Conservation (phyloP, 2,329 filamentous ascomycete genomes). For the Furcasterigmium sp. region DNA sequence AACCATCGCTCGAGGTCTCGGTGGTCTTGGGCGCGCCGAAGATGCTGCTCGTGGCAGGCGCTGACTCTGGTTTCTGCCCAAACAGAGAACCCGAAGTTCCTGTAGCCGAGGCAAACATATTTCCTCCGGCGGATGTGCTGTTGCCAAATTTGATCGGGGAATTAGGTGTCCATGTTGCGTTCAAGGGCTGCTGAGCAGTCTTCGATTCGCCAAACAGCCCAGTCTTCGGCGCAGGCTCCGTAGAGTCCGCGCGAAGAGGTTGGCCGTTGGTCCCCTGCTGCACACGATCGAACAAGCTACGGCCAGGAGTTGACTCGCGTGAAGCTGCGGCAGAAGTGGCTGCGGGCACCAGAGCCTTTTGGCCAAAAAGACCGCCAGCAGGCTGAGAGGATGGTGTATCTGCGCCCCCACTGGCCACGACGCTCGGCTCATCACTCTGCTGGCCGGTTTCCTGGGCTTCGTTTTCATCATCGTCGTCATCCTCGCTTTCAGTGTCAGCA, state of each 20-base stretch:
- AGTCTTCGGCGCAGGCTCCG: slow-evolving; percentile 23
- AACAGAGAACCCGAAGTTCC: slow-evolving; percentile 21
- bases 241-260: slow-evolving; percentile 32
- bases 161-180: slow-evolving; percentile 44
- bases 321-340: slow-evolving; percentile 19
- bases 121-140: slow-evolving; percentile 15
- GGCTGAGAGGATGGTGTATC: slow-evolving; percentile 33
- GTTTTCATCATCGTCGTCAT: slow-evolving; percentile 33
- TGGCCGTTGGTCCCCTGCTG: slow-evolving; percentile 45
- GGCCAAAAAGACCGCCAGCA: slow-evolving; percentile 22
- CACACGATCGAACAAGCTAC: slow-evolving; percentile 52
- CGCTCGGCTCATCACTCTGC: slow-evolving; percentile 37
- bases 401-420: slow-evolving; percentile 32
- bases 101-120: slow-evolving; percentile 12
- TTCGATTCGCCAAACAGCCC: slow-evolving; percentile 8
- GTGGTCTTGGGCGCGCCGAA: slow-evolving; percentile 29
- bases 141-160: slow-evolving; percentile 51
- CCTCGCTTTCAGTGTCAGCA: slow-evolving; percentile 40
- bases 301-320: slow-evolving; percentile 38
- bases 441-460: slow-evolving; percentile 36
- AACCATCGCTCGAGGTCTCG: slow-evolving; percentile 18
- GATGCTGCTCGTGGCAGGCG: slow-evolving; percentile 21
- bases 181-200: slow-evolving; percentile 27
- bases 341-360: slow-evolving; percentile 17
- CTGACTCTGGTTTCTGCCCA: slow-evolving; percentile 25